A percentile compares a stretch with the other conserved stretches of the same genome.
Evolutionary conservation across 2,329 filamentous ascomycete genomes (phyloP).

Genomic region (Graphilbum sp.): DNA sequence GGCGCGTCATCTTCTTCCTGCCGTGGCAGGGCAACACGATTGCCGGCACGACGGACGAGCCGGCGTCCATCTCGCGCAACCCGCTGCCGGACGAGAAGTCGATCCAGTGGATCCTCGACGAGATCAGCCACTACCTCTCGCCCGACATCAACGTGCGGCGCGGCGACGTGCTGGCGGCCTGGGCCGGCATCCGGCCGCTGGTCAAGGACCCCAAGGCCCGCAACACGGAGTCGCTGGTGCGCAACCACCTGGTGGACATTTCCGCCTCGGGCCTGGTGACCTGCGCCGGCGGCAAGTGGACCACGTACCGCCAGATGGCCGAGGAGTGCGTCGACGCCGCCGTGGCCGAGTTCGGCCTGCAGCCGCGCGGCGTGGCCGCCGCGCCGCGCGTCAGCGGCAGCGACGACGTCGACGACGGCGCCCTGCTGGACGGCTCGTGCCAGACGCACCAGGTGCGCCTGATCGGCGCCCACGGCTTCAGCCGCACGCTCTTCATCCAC

Average conservation of each 20-base stretch:
- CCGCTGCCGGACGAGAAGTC: constrained; percentile 61
- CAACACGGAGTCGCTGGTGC: constrained; percentile 70
- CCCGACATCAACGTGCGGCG: constrained; percentile 61
- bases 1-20: constrained; percentile 77
- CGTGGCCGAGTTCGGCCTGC: constrained; percentile 46
- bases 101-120: constrained; percentile 67
- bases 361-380: constrained; percentile 23
- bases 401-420: constrained; percentile 51
- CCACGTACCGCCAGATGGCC: constrained; percentile 77
- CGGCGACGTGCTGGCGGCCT: constrained; percentile 63
- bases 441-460: constrained; percentile 59
- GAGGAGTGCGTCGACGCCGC: constrained; percentile 74
- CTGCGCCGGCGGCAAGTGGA: constrained; percentile 76
- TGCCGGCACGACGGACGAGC: constrained; percentile 66
- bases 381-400: constrained; percentile 52
- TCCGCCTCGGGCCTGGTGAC: constrained; percentile 62
- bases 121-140: constrained; percentile 60
- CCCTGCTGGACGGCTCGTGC: constrained; percentile 54
- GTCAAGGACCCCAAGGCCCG: constrained; percentile 67
- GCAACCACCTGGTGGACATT: constrained; percentile 63
- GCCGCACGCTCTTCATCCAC: constrained; percentile 84
- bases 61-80: constrained; percentile 49
- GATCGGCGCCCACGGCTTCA: constrained; percentile 62
- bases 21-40: constrained; percentile 81
- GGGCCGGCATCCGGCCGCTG: constrained; percentile 62